A percentile compares a stretch with the other conserved stretches of the same genome.
Evolutionary conservation across 495 filamentous ascomycete genomes (phyloP).

Genomic region (Mytilinidion resinicola): DNA sequence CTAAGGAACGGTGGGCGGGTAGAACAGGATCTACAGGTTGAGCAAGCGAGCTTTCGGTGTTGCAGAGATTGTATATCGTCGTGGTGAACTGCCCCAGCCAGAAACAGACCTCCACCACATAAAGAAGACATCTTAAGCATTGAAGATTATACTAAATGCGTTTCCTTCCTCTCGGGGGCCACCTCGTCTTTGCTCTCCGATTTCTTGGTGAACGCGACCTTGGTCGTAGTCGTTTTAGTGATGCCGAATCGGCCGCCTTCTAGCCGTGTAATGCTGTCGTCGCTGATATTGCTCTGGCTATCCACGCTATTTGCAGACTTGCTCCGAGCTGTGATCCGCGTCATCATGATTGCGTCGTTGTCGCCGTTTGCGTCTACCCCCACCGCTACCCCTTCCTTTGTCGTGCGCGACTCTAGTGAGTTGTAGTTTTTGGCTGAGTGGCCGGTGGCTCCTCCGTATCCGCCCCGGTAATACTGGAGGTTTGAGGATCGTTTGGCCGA

Average conservation of each 20-base stretch:
- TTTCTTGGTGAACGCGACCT: background rate
- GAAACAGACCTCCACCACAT: background rate
- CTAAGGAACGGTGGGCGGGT: background rate
- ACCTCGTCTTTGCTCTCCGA: background rate
- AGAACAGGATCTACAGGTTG: background rate
- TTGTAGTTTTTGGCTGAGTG: conserved; percentile 18
- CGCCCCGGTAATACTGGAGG: conserved; percentile 10
- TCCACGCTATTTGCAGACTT: conserved; percentile 1
- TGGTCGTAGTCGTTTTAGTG: conserved; percentile 14
- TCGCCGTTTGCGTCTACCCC: background rate
- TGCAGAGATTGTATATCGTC: background rate
- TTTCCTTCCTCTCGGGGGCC: background rate
- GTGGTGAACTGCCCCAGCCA: background rate
- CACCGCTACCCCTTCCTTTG: background rate
- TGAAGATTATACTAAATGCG: background rate
- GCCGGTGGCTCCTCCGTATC: conserved; percentile 12
- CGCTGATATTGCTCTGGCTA: conserved; percentile 6
- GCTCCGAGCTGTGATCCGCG: background rate
- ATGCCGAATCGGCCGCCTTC: conserved; percentile 10
- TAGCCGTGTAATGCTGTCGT: conserved; percentile 6
- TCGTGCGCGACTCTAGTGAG: conserved; percentile 12
- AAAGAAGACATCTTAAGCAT: background rate
- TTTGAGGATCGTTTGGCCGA: background rate
- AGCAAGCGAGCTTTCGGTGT: background rate
- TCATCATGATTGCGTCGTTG: conserved; percentile 12